A percentile compares a stretch with the other conserved stretches of the same genome.
phyloP scores from a whole-genome alignment of 257 asterid species.

The Salvia rosmarinus region DNA sequence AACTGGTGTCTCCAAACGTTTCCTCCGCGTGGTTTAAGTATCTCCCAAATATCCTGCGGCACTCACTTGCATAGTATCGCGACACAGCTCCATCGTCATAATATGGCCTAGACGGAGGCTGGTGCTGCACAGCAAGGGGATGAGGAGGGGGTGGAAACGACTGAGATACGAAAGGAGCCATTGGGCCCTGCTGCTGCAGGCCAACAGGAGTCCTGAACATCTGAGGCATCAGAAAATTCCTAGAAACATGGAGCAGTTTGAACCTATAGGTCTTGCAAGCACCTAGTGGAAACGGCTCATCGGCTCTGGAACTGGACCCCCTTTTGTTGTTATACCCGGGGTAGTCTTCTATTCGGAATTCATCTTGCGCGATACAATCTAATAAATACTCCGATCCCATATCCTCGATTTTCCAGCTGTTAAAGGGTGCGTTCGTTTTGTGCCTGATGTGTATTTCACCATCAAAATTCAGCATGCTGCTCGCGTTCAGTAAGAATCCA shows the following conservation, averaged over 20 bases:
- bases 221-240: neutral
- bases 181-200: neutral
- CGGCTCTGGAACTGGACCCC: slow-evolving; percentile 49
- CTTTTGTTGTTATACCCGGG: slow-evolving; percentile 61
- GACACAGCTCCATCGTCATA: neutral
- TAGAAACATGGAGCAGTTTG: neutral
- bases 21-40: no score
- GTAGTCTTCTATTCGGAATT: slow-evolving; percentile 51
- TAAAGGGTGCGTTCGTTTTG: slow-evolving; percentile 45
- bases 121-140: neutral
- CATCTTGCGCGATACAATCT: slow-evolving; percentile 30
- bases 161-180: slow-evolving; percentile 3
- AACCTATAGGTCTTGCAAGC: slow-evolving; percentile 55
- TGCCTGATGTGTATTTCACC: slow-evolving; percentile 62
- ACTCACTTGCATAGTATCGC: slow-evolving; percentile 26
- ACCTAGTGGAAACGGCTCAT: slow-evolving; percentile 48
- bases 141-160: slow-evolving; percentile 1
- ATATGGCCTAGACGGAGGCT: neutral
- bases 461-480: slow-evolving; percentile 31
- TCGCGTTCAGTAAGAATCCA: slow-evolving; percentile 35
- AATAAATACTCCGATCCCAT: slow-evolving; percentile 44
- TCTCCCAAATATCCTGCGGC: slow-evolving; percentile 32
- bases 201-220: neutral
- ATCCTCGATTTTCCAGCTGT: slow-evolving; percentile 47
- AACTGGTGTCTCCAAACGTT: slow-evolving; percentile 47